Base-by-base conservation (phyloP, 192 early-diverging fungal species). In the Diversispora epigaea region DNA sequence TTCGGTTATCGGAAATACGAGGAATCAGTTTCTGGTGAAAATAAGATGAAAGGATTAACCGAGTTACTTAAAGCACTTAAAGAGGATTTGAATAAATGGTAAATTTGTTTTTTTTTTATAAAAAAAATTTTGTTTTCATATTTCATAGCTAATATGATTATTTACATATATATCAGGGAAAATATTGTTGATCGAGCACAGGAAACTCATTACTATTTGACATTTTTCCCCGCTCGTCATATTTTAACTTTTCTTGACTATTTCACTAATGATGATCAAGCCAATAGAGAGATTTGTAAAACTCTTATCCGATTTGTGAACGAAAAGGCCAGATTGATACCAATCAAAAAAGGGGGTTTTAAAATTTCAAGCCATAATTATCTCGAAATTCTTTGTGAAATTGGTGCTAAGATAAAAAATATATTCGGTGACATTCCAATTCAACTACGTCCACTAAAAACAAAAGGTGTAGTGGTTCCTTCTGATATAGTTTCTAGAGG, bases 1-100 rank as follows among this genome's bases (percentile, higher is more conserved):
- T 77, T 77, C 73, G 43, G 15, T 45, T 77, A 77, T 72, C 52
- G 71, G 22, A 15, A 40, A 25, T 77, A 73, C 54, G 14, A 71
- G 17, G 12, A 49, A 3, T 40, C 12, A 6, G 46, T 61, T 19
- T 10, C 9, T 11, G 54, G 44, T 4, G 19, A 9, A 1, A 58
- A 63, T 15, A 12, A 62, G n/a, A 73, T 73, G 76, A 50, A 17
- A 7, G 45, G 62, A 9, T 77, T 73, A 5, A 11, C 46, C 5
- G 2, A 1, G 0, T 32, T 32, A 32, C 25, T 1, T 32, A 32
- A 22, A 12, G 55, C 6, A 15, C 58, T 73, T 14, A 63, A 61
- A 43, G 0, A 50, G 4, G 76, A 77, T n/a, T 45, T 77, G 9
- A 39, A 21, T 12, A 4, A 67, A 32, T 47, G 45, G 43, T 56